Evolutionary conservation across 495 filamentous ascomycete species (phyloP).

Genomic region (Halenospora varia): DNA sequence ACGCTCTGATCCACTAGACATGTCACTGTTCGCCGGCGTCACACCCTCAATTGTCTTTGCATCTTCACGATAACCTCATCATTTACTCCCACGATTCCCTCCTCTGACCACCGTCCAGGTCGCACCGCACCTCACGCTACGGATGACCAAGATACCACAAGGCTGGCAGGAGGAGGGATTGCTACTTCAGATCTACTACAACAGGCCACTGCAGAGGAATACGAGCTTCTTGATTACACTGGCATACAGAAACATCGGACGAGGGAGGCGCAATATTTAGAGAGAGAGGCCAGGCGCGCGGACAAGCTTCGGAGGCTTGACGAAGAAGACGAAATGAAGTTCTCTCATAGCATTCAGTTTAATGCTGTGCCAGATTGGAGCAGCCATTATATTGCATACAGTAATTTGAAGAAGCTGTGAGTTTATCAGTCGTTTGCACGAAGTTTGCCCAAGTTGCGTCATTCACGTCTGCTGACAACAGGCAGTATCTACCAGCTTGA

Average conservation of each 20-base stretch:
- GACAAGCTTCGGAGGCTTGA: constrained; percentile 53
- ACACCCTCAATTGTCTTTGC: not conserved
- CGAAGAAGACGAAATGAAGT: constrained; percentile 89
- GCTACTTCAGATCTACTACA: not conserved
- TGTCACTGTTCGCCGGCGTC: no score
- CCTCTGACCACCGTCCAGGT: constrained; percentile 23
- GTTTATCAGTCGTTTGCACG: constrained; percentile 30
- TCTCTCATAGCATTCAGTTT: constrained; percentile 99
- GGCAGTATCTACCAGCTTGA: constrained; percentile 91
- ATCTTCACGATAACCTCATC: constrained; percentile 26
- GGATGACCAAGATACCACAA: constrained; percentile 8
- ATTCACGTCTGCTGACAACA: constrained; percentile 10
- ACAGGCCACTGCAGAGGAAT: constrained; percentile 16
- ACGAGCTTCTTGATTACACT: constrained; percentile 24
- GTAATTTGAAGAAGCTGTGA: constrained; percentile 97
- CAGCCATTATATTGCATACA: constrained; percentile 94
- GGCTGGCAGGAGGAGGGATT: constrained; percentile 19
- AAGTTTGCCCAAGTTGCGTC: not conserved
- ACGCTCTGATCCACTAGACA: not conserved
- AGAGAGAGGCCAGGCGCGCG: constrained; percentile 34
- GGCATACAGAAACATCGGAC: not conserved
- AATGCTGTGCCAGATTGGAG: constrained; percentile 99
- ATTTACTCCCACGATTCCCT: constrained; percentile 20
- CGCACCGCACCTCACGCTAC: constrained; percentile 12
- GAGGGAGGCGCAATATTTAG: constrained; percentile 16